phyloP scores from a whole-genome alignment of 2,329 filamentous ascomycete genomes.

The Aspergillus sp. region DNA sequence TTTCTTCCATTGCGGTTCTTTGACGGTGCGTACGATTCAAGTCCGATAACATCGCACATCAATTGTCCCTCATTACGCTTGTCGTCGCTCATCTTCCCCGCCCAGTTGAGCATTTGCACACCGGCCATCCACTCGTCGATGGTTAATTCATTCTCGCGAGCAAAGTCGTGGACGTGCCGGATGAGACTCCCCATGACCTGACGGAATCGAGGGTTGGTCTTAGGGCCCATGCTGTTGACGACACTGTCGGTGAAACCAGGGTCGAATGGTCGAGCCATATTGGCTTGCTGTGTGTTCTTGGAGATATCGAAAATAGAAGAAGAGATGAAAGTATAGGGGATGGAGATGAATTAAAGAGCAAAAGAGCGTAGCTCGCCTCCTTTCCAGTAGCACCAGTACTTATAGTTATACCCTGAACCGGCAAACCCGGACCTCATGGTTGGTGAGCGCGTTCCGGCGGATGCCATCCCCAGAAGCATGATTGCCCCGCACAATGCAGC shows the following conservation, averaged over 20 bases:
- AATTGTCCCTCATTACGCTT: conserved; percentile 57
- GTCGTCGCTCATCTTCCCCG: conserved; percentile 54
- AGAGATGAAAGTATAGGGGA: too few species aligned
- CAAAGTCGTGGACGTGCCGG: conserved; percentile 52
- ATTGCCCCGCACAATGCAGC: not conserved
- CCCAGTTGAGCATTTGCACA: conserved; percentile 52
- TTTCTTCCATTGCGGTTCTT: not conserved
- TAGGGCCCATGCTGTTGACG: conserved; percentile 65
- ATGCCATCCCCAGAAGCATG: not conserved
- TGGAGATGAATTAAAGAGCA: not conserved
- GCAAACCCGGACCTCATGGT: not conserved
- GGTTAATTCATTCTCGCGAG: conserved; percentile 50
- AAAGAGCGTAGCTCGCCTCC: not conserved
- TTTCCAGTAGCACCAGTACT: too few species aligned
- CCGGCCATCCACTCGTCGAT: conserved; percentile 52
- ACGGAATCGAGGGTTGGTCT: conserved; percentile 58
- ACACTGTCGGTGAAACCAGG: conserved; percentile 58
- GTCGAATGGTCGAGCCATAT: conserved; percentile 29
- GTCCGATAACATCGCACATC: conserved; percentile 50
- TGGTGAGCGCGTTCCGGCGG: not conserved
- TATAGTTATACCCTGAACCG: too few species aligned
- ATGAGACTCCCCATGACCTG: conserved; percentile 50
- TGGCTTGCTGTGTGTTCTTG: not conserved
- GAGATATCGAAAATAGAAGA: too few species aligned
- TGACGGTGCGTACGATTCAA: conserved; percentile 43